Evolutionary conservation across 768 basidiomycete species (phyloP).

Genomic region (Kwoniella sp.): DNA sequence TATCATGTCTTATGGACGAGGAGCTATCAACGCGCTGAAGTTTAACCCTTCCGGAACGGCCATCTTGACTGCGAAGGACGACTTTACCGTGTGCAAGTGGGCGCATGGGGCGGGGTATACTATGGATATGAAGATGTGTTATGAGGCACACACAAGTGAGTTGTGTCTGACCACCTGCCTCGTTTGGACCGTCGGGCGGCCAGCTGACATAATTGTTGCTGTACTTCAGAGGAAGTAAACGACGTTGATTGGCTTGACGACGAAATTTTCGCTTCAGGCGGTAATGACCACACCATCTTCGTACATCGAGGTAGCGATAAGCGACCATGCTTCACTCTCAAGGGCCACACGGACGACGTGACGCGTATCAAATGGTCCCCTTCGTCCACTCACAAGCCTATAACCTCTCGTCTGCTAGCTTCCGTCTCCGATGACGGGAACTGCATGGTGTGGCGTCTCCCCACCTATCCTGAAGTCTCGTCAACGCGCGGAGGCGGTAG

Average conservation of each 20-base stretch:
- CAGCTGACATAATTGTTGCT: neutral
- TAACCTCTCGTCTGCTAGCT: conserved; percentile 37
- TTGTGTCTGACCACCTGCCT: neutral
- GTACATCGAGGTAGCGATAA: conserved; percentile 39
- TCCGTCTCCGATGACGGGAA: conserved; percentile 51
- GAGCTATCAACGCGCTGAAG: conserved; percentile 46
- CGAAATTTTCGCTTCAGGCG: conserved; percentile 51
- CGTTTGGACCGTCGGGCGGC: too few species aligned
- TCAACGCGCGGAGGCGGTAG: conserved; percentile 13
- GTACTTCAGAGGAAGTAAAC: conserved; percentile 46
- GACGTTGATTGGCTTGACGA: conserved; percentile 55
- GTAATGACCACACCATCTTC: conserved; percentile 50
- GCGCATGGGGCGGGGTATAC: conserved; percentile 20
- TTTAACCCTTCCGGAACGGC: conserved; percentile 43
- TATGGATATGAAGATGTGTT: conserved; percentile 27
- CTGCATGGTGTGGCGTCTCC: conserved; percentile 48
- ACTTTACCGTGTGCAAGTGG: conserved; percentile 39
- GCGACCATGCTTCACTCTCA: conserved; percentile 43
- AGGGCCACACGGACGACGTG: conserved; percentile 52
- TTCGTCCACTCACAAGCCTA: conserved; percentile 17
- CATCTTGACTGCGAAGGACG: conserved; percentile 42
- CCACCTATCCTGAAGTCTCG: conserved; percentile 31
- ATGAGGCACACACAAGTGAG: conserved; percentile 44
- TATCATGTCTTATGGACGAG: conserved; percentile 49
- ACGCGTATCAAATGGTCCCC: conserved; percentile 45